phyloP scores from a whole-genome alignment of 2,329 filamentous ascomycete genomes.

The Drechslerella dactyloides region DNA sequence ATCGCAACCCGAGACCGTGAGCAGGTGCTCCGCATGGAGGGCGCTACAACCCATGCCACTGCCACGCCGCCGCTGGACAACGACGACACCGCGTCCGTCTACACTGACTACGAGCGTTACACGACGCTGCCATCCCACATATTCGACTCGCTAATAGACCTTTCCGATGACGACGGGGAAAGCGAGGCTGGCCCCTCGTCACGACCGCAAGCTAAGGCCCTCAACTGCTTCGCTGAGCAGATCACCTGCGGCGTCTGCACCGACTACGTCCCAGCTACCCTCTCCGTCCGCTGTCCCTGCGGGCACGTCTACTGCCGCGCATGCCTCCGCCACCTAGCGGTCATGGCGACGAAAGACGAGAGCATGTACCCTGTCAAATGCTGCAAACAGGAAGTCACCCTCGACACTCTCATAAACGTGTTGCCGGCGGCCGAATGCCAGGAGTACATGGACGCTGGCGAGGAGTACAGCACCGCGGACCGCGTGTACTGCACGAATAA shows the following conservation, averaged over 20 bases:
- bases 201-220: slow-evolving; percentile 2
- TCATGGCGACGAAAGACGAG: slow-evolving; percentile 35
- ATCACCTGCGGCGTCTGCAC: slow-evolving; percentile 31
- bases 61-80: background rate
- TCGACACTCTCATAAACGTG: background rate
- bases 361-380: slow-evolving; percentile 33
- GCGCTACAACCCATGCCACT: background rate
- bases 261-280: background rate
- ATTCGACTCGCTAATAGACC: background rate
- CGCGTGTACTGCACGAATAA: slow-evolving; percentile 39
- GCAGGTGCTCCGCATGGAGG: slow-evolving; percentile 21
- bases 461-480: slow-evolving; percentile 18
- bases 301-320: slow-evolving; percentile 19
- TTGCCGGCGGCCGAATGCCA: slow-evolving; percentile 16
- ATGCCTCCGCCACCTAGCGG: slow-evolving; percentile 23
- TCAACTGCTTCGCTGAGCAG: slow-evolving; percentile 14
- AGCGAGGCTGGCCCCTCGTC: slow-evolving; percentile 9
- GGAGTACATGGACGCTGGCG: slow-evolving; percentile 7
- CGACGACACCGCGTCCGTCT: slow-evolving; percentile 20
- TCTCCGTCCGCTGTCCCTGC: slow-evolving; percentile 8
- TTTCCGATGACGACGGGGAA: background rate
- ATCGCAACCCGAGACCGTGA: slow-evolving; percentile 20
- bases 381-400: slow-evolving; percentile 19
- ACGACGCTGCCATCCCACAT: slow-evolving; percentile 1
- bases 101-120: slow-evolving; percentile 20